Conservation (phyloP, 805 yeast species). For the Nakazawaea wickerhamii region DNA sequence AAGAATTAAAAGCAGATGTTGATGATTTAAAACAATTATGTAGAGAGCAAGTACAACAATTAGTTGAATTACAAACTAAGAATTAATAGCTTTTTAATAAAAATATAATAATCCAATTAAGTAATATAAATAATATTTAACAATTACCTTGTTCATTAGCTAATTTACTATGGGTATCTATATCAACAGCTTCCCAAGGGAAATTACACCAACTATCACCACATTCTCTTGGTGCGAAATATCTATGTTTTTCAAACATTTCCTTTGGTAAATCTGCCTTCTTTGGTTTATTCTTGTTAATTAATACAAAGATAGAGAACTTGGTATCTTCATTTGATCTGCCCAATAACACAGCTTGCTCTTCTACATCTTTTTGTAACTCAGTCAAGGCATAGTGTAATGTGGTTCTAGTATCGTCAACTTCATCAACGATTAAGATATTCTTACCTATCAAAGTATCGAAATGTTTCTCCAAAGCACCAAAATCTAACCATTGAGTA, state of each 20-base stretch:
- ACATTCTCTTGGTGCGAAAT: conserved; percentile 69
- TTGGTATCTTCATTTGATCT: conserved; percentile 56
- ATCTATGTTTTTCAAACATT: conserved; percentile 58
- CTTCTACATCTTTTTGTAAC: conserved; percentile 58
- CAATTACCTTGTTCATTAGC: conserved; percentile 67
- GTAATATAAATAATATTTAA: conserved; percentile 17
- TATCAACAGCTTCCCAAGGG: conserved; percentile 86
- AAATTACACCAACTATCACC: conserved; percentile 83
- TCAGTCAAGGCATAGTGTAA: conserved; percentile 79
- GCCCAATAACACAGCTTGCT: conserved; percentile 54
- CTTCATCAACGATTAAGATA: conserved; percentile 82
- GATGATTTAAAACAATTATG: conserved; percentile 82
- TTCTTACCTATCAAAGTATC: conserved; percentile 78
- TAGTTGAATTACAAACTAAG: conserved; percentile 55
- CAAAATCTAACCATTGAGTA: conserved; percentile 88
- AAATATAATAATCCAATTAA: neutral
- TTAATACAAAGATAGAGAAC: conserved; percentile 75
- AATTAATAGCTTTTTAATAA: neutral
- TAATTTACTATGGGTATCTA: conserved; percentile 63
- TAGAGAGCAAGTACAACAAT: conserved; percentile 78
- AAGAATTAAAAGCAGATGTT: conserved; percentile 84
- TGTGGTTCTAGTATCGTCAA: conserved; percentile 89
- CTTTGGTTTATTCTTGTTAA: conserved; percentile 79
- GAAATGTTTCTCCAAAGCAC: conserved; percentile 60
- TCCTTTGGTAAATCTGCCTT: conserved; percentile 64